A percentile compares a stretch with the other conserved stretches of the same genome.
These are phyloP conservation scores for Picea abies DNA, from an alignment of 83 land plant species.

Conservation along the genomic window DNA sequence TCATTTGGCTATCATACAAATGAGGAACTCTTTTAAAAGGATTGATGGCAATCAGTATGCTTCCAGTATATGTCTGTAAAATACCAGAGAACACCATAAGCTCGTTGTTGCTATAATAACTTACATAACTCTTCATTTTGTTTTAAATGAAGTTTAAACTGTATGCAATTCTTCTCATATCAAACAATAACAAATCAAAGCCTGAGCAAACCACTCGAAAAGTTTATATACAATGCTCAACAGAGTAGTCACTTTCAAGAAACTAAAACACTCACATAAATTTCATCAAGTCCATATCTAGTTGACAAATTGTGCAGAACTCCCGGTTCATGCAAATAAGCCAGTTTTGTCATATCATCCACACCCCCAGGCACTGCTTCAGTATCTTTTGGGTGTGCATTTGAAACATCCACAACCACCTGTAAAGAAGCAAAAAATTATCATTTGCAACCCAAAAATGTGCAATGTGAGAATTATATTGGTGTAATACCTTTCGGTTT, in stretches of 20 bases:
- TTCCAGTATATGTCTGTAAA: constrained; percentile 79
- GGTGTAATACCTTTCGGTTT: not conserved
- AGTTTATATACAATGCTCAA: too few relatives aligned
- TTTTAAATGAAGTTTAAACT: not conserved
- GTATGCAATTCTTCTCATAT: not conserved
- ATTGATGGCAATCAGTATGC: constrained; percentile 80
- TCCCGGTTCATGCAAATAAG: constrained; percentile 82
- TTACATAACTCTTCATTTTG: not conserved
- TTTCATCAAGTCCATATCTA: constrained; percentile 71
- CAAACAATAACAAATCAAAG: not conserved
- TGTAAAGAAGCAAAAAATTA: constrained; percentile 22
- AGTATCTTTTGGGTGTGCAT: constrained; percentile 68
- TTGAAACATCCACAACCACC: constrained; percentile 50
- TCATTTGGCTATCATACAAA: constrained; percentile 73
- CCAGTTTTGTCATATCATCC: constrained; percentile 85
- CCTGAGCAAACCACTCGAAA: too few relatives aligned
- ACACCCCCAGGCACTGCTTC: constrained; percentile 78
- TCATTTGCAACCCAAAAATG: not conserved
- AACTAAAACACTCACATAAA: constrained; percentile 41
- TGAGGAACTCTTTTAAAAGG: constrained; percentile 78
- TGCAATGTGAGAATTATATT: not conserved
- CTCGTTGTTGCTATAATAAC: not conserved
- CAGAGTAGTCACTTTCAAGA: not conserved
- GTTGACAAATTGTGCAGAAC: constrained; percentile 62
- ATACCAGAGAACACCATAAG: not conserved